Evolutionary conservation across 192 early-diverging fungal genomes (phyloP), one percentile per base, ranked within the genome.

Genomic region (Funneliformis geosporum): DNA sequence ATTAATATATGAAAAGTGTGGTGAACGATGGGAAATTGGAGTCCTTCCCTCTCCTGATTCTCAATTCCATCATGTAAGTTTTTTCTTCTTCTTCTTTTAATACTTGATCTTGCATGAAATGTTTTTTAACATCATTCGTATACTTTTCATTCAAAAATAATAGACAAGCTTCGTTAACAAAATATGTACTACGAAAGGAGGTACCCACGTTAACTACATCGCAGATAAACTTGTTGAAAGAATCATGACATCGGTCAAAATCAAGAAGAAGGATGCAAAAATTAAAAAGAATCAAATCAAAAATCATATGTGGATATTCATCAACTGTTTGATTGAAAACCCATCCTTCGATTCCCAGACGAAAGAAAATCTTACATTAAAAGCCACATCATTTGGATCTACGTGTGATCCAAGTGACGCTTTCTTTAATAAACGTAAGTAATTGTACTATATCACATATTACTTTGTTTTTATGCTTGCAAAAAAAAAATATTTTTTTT

Each of bases 261-360:
- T 92, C 78, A 94, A 95, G 78, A 93, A 90, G 69, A 91, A 92
- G 75, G 88, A 86, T 27, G 84, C 85, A 9, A 86, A 85, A 23
- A 82, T 33, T 2, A 97, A 73, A 96, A 94, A 86, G 33, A 88
- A 89, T 83, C 92, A 96, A 82, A 91, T 94, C 81, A 97, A 96
- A 80, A 94, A 87, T 65, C 95, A 99, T 80, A 88, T 98, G 83
- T 95, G 92, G 88, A 76, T 99, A 14, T 99, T 97, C 89, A 88
- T 99, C 80, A 98, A 99, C 83, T 94, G 92, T 82, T 78, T 91
- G 72, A 97, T 99, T 71, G 95, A 93, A 75, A 99, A 99, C 79
- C 96, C 97, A 6, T 84, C 95, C 11, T 99, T 99, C 84, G 96
- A 98, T 84, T 97, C 96, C 33, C 98, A 98, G 84, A 99, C 96